These are phyloP conservation scores for Fomitopsis betulina DNA, from an alignment of 1,284 basidiomycete species.

Conservation along the genomic window DNA sequence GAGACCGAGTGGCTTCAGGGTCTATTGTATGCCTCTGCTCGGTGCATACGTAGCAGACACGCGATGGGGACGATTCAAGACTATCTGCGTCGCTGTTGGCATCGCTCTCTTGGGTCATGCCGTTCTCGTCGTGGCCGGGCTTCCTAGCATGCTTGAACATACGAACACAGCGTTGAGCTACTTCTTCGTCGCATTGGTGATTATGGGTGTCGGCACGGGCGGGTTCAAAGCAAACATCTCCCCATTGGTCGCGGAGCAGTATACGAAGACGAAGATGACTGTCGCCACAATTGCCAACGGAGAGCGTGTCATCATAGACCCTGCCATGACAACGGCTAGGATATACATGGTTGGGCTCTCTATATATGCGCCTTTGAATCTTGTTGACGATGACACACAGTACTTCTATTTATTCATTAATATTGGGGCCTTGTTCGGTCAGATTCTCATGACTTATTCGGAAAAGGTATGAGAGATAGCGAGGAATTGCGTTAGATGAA, in stretches of 20 bases:
- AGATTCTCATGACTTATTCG: slow-evolving; percentile 67
- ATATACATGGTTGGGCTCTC: slow-evolving; percentile 59
- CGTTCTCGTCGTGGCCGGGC: slow-evolving; percentile 66
- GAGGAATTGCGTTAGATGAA: background rate
- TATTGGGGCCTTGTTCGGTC: slow-evolving; percentile 68
- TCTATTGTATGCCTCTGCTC: slow-evolving; percentile 53
- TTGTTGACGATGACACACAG: slow-evolving; percentile 25
- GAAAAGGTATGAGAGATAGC: slow-evolving; percentile 47
- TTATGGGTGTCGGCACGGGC: slow-evolving; percentile 66
- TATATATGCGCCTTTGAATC: background rate
- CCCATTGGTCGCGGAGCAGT: slow-evolving; percentile 78
- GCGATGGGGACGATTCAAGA: slow-evolving; percentile 72
- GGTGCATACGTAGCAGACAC: slow-evolving; percentile 79
- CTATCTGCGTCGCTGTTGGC: slow-evolving; percentile 52
- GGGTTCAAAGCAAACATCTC: slow-evolving; percentile 82
- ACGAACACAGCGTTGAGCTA: slow-evolving; percentile 51
- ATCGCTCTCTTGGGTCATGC: slow-evolving; percentile 67
- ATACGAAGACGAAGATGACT: slow-evolving; percentile 52
- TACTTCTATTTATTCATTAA: slow-evolving; percentile 83
- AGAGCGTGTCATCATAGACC: slow-evolving; percentile 82
- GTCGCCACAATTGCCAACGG: slow-evolving; percentile 52
- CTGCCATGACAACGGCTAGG: slow-evolving; percentile 62
- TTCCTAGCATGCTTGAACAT: slow-evolving; percentile 68
- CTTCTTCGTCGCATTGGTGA: slow-evolving; percentile 62
- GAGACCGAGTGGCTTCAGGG: slow-evolving; percentile 27